Percentiles rank a stretch among this genome's conserved stretches.
phyloP scores from a whole-genome alignment of 805 yeast species.

The Candida takata region DNA sequence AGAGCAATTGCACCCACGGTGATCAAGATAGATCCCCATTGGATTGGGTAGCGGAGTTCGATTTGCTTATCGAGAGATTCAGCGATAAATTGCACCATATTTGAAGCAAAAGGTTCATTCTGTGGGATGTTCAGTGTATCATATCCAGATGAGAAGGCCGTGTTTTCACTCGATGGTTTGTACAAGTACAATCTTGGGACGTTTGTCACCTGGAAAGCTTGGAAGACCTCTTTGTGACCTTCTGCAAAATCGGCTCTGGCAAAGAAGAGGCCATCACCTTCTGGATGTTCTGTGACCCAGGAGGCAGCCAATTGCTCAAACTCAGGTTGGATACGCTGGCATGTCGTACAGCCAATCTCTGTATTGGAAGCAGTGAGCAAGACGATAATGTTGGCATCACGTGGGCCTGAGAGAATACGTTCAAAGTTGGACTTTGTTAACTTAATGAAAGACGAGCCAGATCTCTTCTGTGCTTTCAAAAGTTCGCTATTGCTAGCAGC shows the following conservation, averaged over 20 bases:
- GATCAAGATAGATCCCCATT: slow-evolving; percentile 30
- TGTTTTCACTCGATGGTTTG: slow-evolving; percentile 44
- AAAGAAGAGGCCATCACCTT: slow-evolving; percentile 54
- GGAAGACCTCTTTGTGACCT: slow-evolving; percentile 40
- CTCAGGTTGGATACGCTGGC: slow-evolving; percentile 64
- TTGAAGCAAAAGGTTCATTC: slow-evolving; percentile 24
- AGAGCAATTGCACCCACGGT: slow-evolving; percentile 29
- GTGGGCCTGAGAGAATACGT: slow-evolving; percentile 48
- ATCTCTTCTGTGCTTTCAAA: slow-evolving; percentile 21
- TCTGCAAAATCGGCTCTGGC: slow-evolving; percentile 67
- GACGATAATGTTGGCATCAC: slow-evolving; percentile 63
- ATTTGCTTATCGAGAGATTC: slow-evolving; percentile 18
- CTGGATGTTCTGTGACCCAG: slow-evolving; percentile 54
- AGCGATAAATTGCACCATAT: slow-evolving; percentile 24
- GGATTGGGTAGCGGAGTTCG: slow-evolving; percentile 28
- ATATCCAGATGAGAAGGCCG: slow-evolving; percentile 24
- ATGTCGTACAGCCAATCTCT: slow-evolving; percentile 68
- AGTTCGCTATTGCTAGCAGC: slow-evolving; percentile 19
- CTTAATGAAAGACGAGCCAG: slow-evolving; percentile 33
- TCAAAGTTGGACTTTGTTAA: slow-evolving; percentile 58
- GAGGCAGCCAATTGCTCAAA: slow-evolving; percentile 55
- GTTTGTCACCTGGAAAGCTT: slow-evolving; percentile 43
- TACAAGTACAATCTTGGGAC: slow-evolving; percentile 75
- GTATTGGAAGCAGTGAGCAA: slow-evolving; percentile 70
- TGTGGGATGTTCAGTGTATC: slow-evolving; percentile 28